These are phyloP conservation scores for Aspergillus sparsus DNA, from an alignment of 495 filamentous ascomycete species.

Conservation along the genomic window DNA sequence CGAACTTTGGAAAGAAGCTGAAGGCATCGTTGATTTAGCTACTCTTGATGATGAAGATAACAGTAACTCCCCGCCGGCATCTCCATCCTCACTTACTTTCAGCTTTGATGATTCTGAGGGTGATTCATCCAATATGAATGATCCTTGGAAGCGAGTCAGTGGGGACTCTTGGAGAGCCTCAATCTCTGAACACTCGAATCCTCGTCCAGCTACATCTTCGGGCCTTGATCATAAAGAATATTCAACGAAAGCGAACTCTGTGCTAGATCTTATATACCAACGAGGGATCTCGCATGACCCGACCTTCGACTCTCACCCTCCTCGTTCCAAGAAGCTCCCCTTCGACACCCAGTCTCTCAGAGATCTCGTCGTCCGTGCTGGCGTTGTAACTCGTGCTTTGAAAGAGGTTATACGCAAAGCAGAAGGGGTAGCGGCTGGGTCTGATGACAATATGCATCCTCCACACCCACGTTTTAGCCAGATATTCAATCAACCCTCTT, in stretches of 20 bases:
- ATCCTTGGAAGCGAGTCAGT: conserved; percentile 39
- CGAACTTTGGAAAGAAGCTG: conserved; percentile 79
- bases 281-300: conserved; percentile 57
- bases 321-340: conserved; percentile 72
- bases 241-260: conserved; percentile 69
- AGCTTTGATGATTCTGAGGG: conserved; percentile 63
- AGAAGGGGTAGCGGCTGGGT: conserved; percentile 68
- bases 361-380: conserved; percentile 82
- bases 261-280: conserved; percentile 82
- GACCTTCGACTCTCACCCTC: conserved; percentile 41
- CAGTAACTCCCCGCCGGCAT: conserved; percentile 47
- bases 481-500: conserved; percentile 46
- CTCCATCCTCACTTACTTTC: conserved; percentile 53
- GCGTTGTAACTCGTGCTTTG: conserved; percentile 68
- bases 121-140: conserved; percentile 46
- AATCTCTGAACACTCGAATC: conserved; percentile 25
- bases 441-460: conserved; percentile 37
- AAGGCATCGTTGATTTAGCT: conserved; percentile 83
- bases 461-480: conserved; percentile 47
- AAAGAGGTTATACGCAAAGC: conserved; percentile 78
- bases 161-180: conserved; percentile 39
- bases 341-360: conserved; percentile 90
- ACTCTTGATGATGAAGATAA: conserved; percentile 78
- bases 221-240: conserved; percentile 37
- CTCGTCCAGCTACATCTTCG: conserved; percentile 26